Base-by-base conservation (phyloP, 352 stramenopile species). In the Globisporangium echinulatum region DNA sequence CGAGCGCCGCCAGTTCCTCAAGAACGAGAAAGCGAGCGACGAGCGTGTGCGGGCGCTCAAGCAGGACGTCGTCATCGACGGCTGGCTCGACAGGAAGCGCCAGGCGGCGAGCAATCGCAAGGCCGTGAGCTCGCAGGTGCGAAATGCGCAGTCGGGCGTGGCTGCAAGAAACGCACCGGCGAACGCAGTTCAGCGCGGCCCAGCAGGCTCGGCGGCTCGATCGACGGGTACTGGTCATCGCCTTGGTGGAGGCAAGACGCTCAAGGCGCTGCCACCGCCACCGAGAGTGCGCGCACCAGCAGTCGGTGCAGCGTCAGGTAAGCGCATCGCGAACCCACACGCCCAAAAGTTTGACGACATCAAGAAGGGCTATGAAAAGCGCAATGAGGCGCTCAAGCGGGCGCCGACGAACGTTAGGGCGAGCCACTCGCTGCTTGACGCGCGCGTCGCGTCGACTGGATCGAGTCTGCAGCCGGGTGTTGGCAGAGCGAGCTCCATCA, bases 1-100 rank as follows among this genome's bases (percentile, higher is more conserved):
- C 0, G 78, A 90, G 46, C 75, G 77, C n/a, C 72, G 77, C 4
- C 68, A 74, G 7, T 79, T 81, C 36, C 49, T 85, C 15, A 87
- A 90, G 65, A 68, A 70, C 5, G 79, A 90, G 52, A 88, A 87
- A 37, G 73, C 68, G 1, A 58, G 52, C 13, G 67, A 75, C 33
- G 58, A 63, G 7, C 63, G 67, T 19, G 54, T 76, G 13, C 68
- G 79, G 54, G 52, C 64, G 36, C 64, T 63, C 10, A 87, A 87
- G 54, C 80, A 90, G 56, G 80, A 90, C 51, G 68, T 90, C 17
- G 76, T 90, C 10, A 88, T 90, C 72, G 76, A 86, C 51, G 74
- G 71, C 10, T 90, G 80, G 80, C 72, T 90, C 49, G 75, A 87
- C 40, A 84, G 83, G 56, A 90, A 88, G 66, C 68, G 72, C 0